phyloP scores from a whole-genome alignment of 805 yeast species.

The Candida tallmaniae region DNA sequence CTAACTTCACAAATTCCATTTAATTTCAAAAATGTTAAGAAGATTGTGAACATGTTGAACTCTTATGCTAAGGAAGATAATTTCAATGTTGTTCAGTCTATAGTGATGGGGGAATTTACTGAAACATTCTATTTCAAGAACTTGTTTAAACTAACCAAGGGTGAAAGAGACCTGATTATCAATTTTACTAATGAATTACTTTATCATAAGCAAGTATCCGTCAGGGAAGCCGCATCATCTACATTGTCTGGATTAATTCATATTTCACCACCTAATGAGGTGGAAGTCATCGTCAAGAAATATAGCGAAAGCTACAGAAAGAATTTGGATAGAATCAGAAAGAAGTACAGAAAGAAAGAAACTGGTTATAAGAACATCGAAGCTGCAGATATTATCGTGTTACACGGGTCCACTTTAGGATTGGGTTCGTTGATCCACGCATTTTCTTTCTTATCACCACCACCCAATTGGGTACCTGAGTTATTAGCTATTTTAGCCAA shows the following conservation, averaged over 20 bases:
- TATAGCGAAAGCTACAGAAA: constrained; percentile 29
- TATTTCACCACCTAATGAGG: constrained; percentile 46
- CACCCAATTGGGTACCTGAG: constrained; percentile 84
- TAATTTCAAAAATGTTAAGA: constrained; percentile 15
- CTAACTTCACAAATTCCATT: constrained; percentile 42
- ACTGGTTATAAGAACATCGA: constrained; percentile 25
- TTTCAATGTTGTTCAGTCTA: constrained; percentile 46
- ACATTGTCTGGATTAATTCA: constrained; percentile 82
- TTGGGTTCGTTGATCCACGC: constrained; percentile 85
- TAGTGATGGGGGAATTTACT: constrained; percentile 61
- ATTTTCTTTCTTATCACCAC: constrained; percentile 86
- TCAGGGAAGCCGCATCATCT: constrained; percentile 66
- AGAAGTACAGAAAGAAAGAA: constrained; percentile 35
- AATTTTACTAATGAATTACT: constrained; percentile 49
- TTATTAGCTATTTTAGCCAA: constrained; percentile 66
- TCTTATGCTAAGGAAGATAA: constrained; percentile 23
- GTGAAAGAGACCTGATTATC: constrained; percentile 48
- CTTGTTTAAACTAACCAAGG: constrained; percentile 46
- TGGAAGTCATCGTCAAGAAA: constrained; percentile 36
- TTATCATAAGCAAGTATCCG: constrained; percentile 63
- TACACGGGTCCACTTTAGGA: constrained; percentile 88
- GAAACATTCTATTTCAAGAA: constrained; percentile 72
- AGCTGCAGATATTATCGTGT: constrained; percentile 37
- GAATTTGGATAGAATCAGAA: constrained; percentile 39
- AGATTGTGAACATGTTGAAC: constrained; percentile 37